Evolutionary conservation across 129 eudicot species (phyloP).

Genomic region (Pseudognaphalium luteoalbum): DNA sequence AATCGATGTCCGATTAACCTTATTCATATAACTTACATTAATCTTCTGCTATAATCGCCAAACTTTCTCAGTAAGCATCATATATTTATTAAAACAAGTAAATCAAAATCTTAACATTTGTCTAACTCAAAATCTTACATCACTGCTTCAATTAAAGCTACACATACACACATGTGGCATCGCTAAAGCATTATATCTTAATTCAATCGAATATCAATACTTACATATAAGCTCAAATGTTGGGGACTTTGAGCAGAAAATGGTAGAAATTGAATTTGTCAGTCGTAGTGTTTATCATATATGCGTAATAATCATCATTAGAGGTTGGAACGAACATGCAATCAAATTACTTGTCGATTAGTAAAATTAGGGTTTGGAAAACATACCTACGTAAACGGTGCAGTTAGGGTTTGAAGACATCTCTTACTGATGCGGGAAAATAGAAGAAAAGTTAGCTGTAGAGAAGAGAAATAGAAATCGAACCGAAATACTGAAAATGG

Average conservation of each 20-base stretch:
- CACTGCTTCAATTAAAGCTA: background rate
- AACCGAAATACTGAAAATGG: too few species aligned
- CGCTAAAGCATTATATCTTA: background rate
- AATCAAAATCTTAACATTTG: background rate
- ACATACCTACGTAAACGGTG: conserved; percentile 7
- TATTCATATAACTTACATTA: background rate
- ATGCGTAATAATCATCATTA: background rate
- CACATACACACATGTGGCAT: background rate
- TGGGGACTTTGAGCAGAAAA: background rate
- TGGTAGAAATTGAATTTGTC: background rate
- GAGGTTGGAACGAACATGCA: background rate
- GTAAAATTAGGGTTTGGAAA: conserved; percentile 5
- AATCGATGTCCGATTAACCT: background rate
- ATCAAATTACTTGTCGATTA: background rate
- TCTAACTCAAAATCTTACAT: background rate
- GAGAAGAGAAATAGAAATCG: background rate
- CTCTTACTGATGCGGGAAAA: background rate
- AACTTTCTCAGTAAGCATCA: background rate
- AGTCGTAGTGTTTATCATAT: background rate
- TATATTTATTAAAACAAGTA: background rate
- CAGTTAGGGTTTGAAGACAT: conserved; percentile 1
- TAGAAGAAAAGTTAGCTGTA: background rate
- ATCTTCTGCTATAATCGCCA: background rate
- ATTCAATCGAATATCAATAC: too few species aligned
- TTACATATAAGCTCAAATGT: background rate